phyloP scores from a whole-genome alignment of 495 filamentous ascomycete species.

The Penicillium manginii region DNA sequence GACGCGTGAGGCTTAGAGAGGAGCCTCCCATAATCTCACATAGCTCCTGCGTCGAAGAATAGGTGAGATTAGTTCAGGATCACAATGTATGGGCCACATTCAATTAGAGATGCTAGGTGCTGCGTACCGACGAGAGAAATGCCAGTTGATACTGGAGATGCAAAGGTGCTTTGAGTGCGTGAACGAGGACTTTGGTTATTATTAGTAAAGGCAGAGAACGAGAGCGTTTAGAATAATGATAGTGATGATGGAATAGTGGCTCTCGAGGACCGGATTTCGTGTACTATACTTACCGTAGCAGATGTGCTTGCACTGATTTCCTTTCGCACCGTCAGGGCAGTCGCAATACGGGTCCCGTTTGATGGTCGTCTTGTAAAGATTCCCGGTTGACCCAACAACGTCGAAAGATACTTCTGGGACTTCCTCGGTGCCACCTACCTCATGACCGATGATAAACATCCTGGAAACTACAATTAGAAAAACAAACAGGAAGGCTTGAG shows the following conservation, averaged over 20 bases:
- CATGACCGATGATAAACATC: constrained; percentile 62
- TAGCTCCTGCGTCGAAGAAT: constrained; percentile 55
- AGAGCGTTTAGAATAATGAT: too few species aligned
- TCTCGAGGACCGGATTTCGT: neutral
- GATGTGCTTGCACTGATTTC: constrained; percentile 79
- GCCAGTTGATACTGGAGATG: constrained; percentile 76
- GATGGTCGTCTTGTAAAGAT: constrained; percentile 69
- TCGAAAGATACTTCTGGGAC: constrained; percentile 60
- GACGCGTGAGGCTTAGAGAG: constrained; percentile 29
- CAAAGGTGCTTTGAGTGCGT: constrained; percentile 64
- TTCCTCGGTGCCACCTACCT: constrained; percentile 41
- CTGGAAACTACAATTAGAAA: constrained; percentile 28
- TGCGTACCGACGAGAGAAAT: constrained; percentile 58
- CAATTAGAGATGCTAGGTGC: neutral
- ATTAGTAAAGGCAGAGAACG: constrained; percentile 19
- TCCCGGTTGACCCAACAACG: constrained; percentile 75
- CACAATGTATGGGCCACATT: neutral
- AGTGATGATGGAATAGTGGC: neutral
- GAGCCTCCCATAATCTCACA: constrained; percentile 46
- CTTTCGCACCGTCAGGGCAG: constrained; percentile 64
- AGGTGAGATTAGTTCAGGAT: neutral
- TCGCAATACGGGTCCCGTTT: constrained; percentile 62
- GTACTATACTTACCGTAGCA: constrained; percentile 53
- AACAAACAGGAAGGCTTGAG: neutral
- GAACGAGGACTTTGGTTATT: constrained; percentile 57